Evolutionary conservation across 805 yeast genomes (phyloP), one percentile per base, ranked within the genome.

Genomic region (Pichia cephalocereana): DNA sequence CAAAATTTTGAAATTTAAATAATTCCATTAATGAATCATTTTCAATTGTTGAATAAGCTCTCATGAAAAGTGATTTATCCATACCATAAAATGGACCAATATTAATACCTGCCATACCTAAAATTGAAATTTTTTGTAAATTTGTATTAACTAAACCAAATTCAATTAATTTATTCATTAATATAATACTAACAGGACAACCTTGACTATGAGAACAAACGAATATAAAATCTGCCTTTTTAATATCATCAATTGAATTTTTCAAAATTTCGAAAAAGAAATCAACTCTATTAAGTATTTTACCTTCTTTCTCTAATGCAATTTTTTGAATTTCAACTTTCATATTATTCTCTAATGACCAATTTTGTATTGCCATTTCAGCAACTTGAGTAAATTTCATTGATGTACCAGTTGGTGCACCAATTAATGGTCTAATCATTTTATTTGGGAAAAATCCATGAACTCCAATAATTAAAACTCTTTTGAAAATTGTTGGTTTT

Each of bases 201-300:
- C 99, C 99, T 64, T 91, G 99, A 0, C 97, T 90, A 65, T 91
- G 99, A 0, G 95, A 82, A 2, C 96, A 96, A 52, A 91, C 77
- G 60, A 83, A 88, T n/a, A 91, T 78, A 53, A 84, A 83, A 64
- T 91, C 98, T 0, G 96, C 91, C 38, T 59, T 54, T 10, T 52
- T 44, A 6, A 67, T 56, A 42, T 66, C 70, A 37, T 69, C 66
- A 19, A 64, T 57, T 87, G 91, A 86, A 60, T 80, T 82, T 54
- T 72, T 70, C 63, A 91, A 70, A 41, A 87, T 76, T 32, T 80
- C 78, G 52, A 80, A 84, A 56, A 91, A 87, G 57, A 79, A 86
- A 38, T 82, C 83, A 8, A 91, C 96, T 32, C 99, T 73, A 57
- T 86, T 89, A 54, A 86, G 77, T 8, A 93, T 83, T 59, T 83